Conservation (phyloP, 2,329 filamentous ascomycete genomes). For the Clonostachys chloroleuca region DNA sequence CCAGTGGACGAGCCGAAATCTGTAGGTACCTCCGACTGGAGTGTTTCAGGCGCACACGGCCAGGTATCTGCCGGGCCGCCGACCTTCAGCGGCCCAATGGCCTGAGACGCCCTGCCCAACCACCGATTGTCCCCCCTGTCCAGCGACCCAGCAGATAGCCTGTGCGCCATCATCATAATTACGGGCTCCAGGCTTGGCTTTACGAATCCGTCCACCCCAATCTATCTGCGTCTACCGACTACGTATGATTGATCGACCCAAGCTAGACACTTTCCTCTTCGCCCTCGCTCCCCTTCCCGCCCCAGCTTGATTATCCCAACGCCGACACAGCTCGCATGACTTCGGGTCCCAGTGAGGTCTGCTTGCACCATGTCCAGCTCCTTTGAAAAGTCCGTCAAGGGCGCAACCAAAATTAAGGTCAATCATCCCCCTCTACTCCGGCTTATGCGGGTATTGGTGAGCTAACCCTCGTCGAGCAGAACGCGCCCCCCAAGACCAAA, state of each 20-base stretch:
- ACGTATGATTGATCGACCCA: too few species aligned
- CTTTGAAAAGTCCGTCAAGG: conserved; percentile 99
- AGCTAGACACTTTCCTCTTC: neutral
- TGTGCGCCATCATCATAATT: too few species aligned
- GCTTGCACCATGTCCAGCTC: conserved; percentile 65
- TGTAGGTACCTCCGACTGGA: too few species aligned
- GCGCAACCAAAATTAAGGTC: conserved; percentile 96
- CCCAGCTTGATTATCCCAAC: conserved; percentile 2
- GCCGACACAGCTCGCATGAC: neutral
- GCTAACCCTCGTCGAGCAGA: conserved; percentile 40
- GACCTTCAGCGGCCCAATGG: too few species aligned
- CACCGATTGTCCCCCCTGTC: neutral
- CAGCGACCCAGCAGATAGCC: neutral
- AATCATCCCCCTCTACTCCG: neutral
- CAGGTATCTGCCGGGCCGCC: too few species aligned
- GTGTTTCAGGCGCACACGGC: too few species aligned
- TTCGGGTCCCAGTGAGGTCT: neutral
- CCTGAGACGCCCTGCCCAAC: neutral
- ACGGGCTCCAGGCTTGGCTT: too few species aligned
- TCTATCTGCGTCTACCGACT: too few species aligned
- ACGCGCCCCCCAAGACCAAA: conserved; percentile 95
- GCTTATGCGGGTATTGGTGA: neutral
- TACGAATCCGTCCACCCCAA: too few species aligned
- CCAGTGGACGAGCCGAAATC: too few species aligned
- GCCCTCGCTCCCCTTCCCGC: conserved; percentile 2